phyloP scores from a whole-genome alignment of 2,329 filamentous ascomycete genomes.

The Ophiocordyceps unilateralis region DNA sequence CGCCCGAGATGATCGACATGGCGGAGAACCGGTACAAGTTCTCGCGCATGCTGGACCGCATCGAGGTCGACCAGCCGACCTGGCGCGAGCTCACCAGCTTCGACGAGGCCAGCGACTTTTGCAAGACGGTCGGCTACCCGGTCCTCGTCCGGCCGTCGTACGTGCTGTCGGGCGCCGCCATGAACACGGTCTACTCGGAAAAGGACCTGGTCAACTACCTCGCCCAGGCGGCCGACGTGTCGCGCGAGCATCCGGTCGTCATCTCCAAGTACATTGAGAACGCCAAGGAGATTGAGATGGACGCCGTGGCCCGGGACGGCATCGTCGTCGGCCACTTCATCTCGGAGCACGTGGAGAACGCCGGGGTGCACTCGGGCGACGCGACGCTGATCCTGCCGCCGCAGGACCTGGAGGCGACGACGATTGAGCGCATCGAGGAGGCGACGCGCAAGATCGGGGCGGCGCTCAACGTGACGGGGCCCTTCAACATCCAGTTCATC shows the following conservation, averaged over 20 bases:
- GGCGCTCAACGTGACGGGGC: conserved; percentile 87
- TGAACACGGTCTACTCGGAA: conserved; percentile 98
- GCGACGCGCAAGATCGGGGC: conserved; percentile 89
- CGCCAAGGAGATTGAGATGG: conserved; percentile 99
- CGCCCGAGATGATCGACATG: conserved; percentile 95
- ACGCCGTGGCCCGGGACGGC: conserved; percentile 83
- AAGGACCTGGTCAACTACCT: conserved; percentile 81
- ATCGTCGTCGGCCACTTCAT: conserved; percentile 89
- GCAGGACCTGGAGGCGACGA: conserved; percentile 79
- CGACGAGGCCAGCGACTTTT: conserved; percentile 76
- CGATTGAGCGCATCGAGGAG: conserved; percentile 80
- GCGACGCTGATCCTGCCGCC: conserved; percentile 89
- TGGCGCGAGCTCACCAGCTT: conserved; percentile 98
- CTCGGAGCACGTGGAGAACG: conserved; percentile 97
- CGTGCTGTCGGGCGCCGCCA: conserved; percentile 88
- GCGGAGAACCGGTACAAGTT: conserved; percentile 98
- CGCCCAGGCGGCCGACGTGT: conserved; percentile 81
- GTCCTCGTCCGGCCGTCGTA: conserved; percentile 93
- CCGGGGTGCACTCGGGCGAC: conserved; percentile 95
- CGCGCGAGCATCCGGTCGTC: conserved; percentile 87
- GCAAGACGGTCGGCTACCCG: conserved; percentile 74
- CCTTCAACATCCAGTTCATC: conserved; percentile 98
- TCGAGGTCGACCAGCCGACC: conserved; percentile 85
- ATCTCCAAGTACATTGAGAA: conserved; percentile 99
- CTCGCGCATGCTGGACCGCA: conserved; percentile 90